Conservation (phyloP, 208 protist genomes). For the Acanthamoeba healyi region DNA sequence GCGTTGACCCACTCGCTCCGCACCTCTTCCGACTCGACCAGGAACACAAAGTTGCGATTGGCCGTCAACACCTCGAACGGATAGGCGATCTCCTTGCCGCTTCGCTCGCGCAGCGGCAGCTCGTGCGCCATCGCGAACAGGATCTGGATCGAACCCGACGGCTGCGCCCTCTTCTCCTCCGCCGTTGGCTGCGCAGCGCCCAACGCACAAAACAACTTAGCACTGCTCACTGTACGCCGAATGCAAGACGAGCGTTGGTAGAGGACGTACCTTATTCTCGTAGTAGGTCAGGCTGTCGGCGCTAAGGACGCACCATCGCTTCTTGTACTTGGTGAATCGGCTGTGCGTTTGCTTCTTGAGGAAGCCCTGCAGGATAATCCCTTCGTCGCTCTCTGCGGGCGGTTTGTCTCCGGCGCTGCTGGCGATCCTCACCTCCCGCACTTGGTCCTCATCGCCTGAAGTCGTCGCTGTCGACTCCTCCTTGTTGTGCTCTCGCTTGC, state of each 20-base stretch:
- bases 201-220: too few species aligned
- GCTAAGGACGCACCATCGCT: slow-evolving; percentile 33
- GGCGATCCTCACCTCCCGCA: background rate
- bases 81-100: slow-evolving; percentile 46
- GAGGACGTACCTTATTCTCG: background rate
- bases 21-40: slow-evolving; percentile 25
- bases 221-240: too few species aligned
- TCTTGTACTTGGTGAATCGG: slow-evolving; percentile 63
- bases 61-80: slow-evolving; percentile 61
- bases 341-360: slow-evolving; percentile 53
- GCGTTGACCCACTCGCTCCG: slow-evolving; percentile 39
- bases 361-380: slow-evolving; percentile 37
- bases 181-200: background rate
- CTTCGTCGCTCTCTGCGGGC: background rate
- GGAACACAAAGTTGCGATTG: slow-evolving; percentile 62
- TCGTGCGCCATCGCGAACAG: slow-evolving; percentile 55
- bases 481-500: background rate
- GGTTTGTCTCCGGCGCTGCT: background rate
- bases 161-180: background rate
- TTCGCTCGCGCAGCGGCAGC: background rate
- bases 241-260: too few species aligned
- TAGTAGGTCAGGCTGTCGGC: slow-evolving; percentile 50
- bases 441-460: background rate
- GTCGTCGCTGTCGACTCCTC: slow-evolving; percentile 4
- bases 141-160: slow-evolving; percentile 44